Base-by-base conservation (phyloP, 768 basidiomycete species). In the Phylloporus sp. region DNA sequence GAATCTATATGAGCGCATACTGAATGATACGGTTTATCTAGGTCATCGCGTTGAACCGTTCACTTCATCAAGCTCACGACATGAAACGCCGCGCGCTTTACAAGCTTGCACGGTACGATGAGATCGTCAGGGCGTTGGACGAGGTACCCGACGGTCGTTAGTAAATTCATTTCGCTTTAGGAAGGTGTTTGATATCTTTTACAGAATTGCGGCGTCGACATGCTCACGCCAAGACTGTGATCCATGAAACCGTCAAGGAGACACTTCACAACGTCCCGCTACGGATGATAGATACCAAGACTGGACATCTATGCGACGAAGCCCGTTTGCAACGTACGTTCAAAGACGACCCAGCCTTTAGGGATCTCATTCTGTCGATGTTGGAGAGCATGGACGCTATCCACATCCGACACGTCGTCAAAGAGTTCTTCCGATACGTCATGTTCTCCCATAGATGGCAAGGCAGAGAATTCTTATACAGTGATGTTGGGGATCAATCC, bases 361-460 rank as follows among this genome's bases (percentile, higher is more conserved):
- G 6, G n/a, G 18, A 48, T 10, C 47, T 59, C 4, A 10, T 50
- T 4, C 6, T 34, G 13, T 49, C 57, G n/a, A 38, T 31, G 46
- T 16, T 41, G 28, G 39, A 24, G n/a, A 0, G 1, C 20, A 24
- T 42, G 27, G 49, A 56, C 28, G 2, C 11, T 2, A 18, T 15
- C 9, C 42, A 38, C n/a, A 48, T 59, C 52, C 20, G 34, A 23
- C 32, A 4, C 18, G 52, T 34, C 5, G 52, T 56, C 29, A n/a
- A n/a, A 18, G 24, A 50, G 4, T 53, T 45, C 15, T 56, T 50
- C 34, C 45, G 16, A 32, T 59, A 56, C 13, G 57, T 42, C 27
- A 56, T 56, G 52, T 53, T 59, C 29, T 59, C 57, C 10, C 57
- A 55, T 27, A 46, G 41, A n/a, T 58, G 54, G 57, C 34, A 52